Evolutionary conservation across 78 protist species (phyloP).

Genomic region (Tieghemostelium lacteum): DNA sequence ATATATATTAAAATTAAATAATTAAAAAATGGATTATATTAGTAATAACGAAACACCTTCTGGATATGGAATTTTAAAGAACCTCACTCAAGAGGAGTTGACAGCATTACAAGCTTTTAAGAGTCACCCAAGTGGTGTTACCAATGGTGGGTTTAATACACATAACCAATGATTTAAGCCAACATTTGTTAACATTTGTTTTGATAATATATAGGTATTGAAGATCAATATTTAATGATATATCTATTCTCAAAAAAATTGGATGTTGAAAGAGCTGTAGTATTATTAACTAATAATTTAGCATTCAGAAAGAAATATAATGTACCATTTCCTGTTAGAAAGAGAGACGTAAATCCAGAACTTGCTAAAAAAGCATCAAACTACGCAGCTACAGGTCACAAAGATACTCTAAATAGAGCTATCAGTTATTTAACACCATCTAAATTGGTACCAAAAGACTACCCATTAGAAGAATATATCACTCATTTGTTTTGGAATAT

Average conservation of each 20-base stretch:
- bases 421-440: conserved; percentile 40
- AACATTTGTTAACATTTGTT: not conserved
- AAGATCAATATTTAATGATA: conserved; percentile 41
- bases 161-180: not conserved
- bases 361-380: conserved; percentile 38
- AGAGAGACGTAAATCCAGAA: conserved; percentile 23
- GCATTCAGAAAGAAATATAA: conserved; percentile 15
- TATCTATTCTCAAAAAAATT: conserved; percentile 64
- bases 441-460: conserved; percentile 26
- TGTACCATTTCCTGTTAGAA: conserved; percentile 38
- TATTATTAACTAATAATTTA: conserved; percentile 23
- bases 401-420: not conserved
- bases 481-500: conserved; percentile 21
- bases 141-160: not conserved
- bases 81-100: conserved; percentile 4
- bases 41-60: not conserved
- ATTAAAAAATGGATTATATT: too few relatives aligned
- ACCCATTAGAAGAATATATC: conserved; percentile 12
- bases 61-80: not conserved
- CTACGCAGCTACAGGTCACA: not conserved
- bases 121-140: not conserved
- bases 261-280: conserved; percentile 2
- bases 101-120: not conserved
- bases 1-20: too few relatives aligned
- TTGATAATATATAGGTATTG: conserved; percentile 27